Evolutionary conservation across 2,329 filamentous ascomycete genomes (phyloP), one percentile per base, ranked within the genome.

Genomic region (Exophiala aquamarina): DNA sequence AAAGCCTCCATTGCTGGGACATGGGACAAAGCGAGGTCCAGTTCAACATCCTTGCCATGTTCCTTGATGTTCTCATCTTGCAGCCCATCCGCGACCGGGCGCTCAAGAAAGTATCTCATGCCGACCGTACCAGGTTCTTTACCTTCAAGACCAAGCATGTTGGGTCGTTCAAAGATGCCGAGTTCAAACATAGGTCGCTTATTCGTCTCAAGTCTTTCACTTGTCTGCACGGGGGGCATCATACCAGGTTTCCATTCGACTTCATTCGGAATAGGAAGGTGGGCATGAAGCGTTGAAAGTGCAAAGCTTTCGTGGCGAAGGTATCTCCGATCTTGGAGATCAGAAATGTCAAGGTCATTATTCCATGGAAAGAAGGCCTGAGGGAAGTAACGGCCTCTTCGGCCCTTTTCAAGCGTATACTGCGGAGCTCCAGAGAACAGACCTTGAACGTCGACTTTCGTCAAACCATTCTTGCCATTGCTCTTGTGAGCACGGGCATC

Each of bases 121-220:
- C 73, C 72, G 9, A 74, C 59, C 1, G 71, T 73, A 0, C 74
- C 74, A 0, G 67, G 65, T 49, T 76, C 73, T 19, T 64, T 63
- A 5, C 71, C 73, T 15, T 70, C 69, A 11, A 66, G 63, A 14
- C 65, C 67, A 3, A 74, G 62, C 73, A 76, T 76, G 47, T 72
- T 75, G 0, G 73, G 73, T 2, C 73, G 63, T 54, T 77, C 73
- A 40, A 70, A 72, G 10, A 72, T 63, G 2, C 70, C 69, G 2
- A 72, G 54, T 33, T 73, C 70, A 44, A 72, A 72, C 2, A 67
- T 65, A 3, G 69, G 65, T 41, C 67, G 58, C 51, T 63, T 70
- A 10, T 54, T 51, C 3, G 59, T 59, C 26, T 57, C 59, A 3
- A 53, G 40, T 23, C 47, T 45, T 26, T 44, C 41, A 19, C 7